Percentiles rank a stretch among this genome's conserved stretches.
Conservation (phyloP, 257 asterid genomes). For the Asclepias syriaca region DNA sequence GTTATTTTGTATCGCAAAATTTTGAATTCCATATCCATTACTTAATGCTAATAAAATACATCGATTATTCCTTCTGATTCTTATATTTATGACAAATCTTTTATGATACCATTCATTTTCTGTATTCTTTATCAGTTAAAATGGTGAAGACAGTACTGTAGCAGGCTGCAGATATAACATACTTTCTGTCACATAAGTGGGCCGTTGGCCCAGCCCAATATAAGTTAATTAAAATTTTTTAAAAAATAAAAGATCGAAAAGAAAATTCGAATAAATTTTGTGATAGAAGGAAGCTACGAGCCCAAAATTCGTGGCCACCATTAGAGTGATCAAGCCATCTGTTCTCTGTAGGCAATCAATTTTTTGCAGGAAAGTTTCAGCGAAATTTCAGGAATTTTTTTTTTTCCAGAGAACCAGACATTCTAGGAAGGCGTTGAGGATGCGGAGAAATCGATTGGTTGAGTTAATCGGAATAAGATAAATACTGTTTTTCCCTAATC, state of each 20-base stretch:
- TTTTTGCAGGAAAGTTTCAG: background rate
- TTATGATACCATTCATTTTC: background rate
- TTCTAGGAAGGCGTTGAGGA: background rate
- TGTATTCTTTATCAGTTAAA: too few species aligned
- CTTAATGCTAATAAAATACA: constrained; percentile 4
- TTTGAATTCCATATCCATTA: constrained; percentile 1
- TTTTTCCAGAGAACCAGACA: background rate
- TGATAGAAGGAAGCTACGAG: background rate
- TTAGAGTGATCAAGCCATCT: background rate
- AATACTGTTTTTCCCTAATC: background rate
- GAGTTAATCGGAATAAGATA: background rate
- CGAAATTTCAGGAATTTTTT: too few species aligned
- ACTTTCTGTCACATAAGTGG: background rate
- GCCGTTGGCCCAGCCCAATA: background rate
- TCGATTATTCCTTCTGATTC: background rate
- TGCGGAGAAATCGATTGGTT: constrained; percentile 6
- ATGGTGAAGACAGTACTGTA: too few species aligned
- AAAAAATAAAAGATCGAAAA: too few species aligned
- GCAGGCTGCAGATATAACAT: too few species aligned
- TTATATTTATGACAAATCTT: background rate
- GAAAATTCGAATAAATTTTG: background rate
- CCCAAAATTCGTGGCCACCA: background rate
- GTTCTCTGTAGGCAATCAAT: background rate
- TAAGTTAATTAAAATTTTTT: too few species aligned
- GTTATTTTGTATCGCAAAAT: background rate